Base-by-base conservation (phyloP, 805 yeast species). In the Scheffersomyces coipomensis region DNA sequence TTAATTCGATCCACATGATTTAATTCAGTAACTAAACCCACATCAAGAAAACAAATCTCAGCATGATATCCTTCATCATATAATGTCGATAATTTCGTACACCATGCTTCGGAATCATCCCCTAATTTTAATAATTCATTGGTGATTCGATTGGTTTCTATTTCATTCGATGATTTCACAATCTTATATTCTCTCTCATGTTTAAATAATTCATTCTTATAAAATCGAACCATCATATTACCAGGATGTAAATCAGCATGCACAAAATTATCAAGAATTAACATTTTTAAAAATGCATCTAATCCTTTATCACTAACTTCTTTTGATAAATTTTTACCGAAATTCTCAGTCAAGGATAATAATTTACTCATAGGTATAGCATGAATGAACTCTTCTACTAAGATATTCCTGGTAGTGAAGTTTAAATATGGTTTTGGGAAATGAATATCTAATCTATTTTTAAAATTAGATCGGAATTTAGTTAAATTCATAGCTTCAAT, bases 241-340 rank as follows among this genome's bases (percentile, higher is more conserved):
- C 99, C 99, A 0, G 99, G 97, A 51, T 93, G 99, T 43, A 93
- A 70, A 64, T 93, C 99, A 0, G 98, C 91, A 60, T 93, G 99
- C 32, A 90, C 88, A 60, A 93, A 93, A 59, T 93, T 90, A 64
- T 93, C 95, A 38, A 91, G 63, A 37, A 93, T 84, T 45, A 93
- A 71, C 99, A 93, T 93, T 52, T 89, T 85, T 46, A 93, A 68
- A 52, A 93, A 93, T 3, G 97, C 86, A 58, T 93, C 96, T 18
- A 93, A 78, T 7, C 96, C 86, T 45, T 85, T 84, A 53, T 86
- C 89, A 53, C 89, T 82, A 21, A 83, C 70, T 52, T 78, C 81
- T 48, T 81, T 82, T 12, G 90, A 81, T 30, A 88, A 51, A 36
- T 71, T 59, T 53, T 69, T 56, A 50, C 86, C 66, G 62, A 59